phyloP scores from a whole-genome alignment of 139 green algal species.

The Trebouxia sp. region DNA sequence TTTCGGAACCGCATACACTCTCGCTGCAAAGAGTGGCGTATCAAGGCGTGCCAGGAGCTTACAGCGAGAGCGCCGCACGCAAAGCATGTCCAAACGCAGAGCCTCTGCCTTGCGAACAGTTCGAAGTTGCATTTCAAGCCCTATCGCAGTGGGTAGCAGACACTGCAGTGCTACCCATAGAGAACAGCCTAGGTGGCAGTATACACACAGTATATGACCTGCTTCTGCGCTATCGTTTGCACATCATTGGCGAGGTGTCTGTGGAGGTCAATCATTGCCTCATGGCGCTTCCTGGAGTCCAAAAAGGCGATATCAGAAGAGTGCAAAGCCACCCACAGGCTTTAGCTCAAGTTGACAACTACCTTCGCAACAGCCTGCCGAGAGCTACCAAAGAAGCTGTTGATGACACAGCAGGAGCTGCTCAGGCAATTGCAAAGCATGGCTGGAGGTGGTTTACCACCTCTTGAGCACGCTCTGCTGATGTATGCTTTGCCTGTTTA shows the following conservation, averaged over 20 bases:
- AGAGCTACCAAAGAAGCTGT: slow-evolving; percentile 75
- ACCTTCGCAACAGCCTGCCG: slow-evolving; percentile 58
- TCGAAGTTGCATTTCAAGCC: slow-evolving; percentile 91
- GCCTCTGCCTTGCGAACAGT: slow-evolving; percentile 91
- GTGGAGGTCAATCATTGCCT: slow-evolving; percentile 95
- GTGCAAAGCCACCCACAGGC: slow-evolving; percentile 85
- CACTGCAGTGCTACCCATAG: slow-evolving; percentile 76
- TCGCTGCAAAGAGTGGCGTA: slow-evolving; percentile 57
- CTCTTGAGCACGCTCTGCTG: too few species aligned
- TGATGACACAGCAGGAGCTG: slow-evolving; percentile 92
- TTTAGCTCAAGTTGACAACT: slow-evolving; percentile 76
- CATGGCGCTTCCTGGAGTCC: slow-evolving; percentile 85
- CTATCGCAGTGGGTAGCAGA: slow-evolving; percentile 69
- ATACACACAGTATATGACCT: slow-evolving; percentile 93
- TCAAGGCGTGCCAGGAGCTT: slow-evolving; percentile 93
- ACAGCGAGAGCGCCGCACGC: slow-evolving; percentile 88
- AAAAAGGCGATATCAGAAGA: slow-evolving; percentile 73
- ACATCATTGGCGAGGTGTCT: slow-evolving; percentile 88
- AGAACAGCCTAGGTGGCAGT: slow-evolving; percentile 83
- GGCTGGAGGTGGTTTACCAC: slow-evolving; percentile 37
- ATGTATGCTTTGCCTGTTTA: neutral
- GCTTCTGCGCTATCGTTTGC: slow-evolving; percentile 73
- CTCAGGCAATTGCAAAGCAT: slow-evolving; percentile 64
- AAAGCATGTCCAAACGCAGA: slow-evolving; percentile 80
- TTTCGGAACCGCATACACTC: neutral